Percentiles rank a stretch among this genome's conserved stretches.
These are phyloP conservation scores for Boletus coccyginus DNA, from an alignment of 768 basidiomycete species.

Conservation along the genomic window DNA sequence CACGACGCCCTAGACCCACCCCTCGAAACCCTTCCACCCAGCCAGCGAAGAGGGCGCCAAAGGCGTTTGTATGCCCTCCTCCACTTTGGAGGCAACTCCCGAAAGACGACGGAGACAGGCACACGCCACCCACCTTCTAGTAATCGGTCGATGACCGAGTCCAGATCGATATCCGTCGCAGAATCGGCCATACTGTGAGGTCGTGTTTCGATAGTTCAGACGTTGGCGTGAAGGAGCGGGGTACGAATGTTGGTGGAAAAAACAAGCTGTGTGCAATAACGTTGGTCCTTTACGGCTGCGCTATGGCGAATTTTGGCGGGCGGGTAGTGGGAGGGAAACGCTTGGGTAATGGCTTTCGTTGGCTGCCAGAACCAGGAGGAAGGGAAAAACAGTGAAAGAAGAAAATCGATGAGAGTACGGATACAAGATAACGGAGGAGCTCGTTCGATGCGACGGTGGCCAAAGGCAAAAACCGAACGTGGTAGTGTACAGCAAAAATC, in stretches of 20 bases:
- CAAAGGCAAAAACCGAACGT: conserved; percentile 34
- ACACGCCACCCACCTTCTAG: conserved; percentile 80
- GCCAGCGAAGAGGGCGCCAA: conserved; percentile 1
- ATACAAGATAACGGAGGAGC: conserved; percentile 33
- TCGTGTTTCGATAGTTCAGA: conserved; percentile 13
- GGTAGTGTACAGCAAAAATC: conserved; percentile 24
- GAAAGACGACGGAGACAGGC: conserved; percentile 23
- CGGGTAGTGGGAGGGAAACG: neutral
- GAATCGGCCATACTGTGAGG: conserved; percentile 64
- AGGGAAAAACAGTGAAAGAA: conserved; percentile 4
- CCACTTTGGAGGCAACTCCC: conserved; percentile 4
- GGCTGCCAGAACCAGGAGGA: conserved; percentile 24
- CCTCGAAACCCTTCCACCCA: neutral
- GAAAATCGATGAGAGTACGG: conserved; percentile 34
- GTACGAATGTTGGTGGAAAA: conserved; percentile 24
- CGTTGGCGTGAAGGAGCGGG: conserved; percentile 17
- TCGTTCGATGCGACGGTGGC: conserved; percentile 29
- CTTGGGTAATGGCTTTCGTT: conserved; percentile 15
- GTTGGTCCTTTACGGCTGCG: conserved; percentile 20
- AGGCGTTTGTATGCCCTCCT: neutral
- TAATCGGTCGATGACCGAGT: conserved; percentile 98
- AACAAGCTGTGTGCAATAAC: conserved; percentile 20
- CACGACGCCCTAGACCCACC: conserved; percentile 11
- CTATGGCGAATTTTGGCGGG: conserved; percentile 20
- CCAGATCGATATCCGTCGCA: conserved; percentile 93